phyloP scores from a whole-genome alignment of 352 stramenopile genomes.

The Pythium dissimile region DNA sequence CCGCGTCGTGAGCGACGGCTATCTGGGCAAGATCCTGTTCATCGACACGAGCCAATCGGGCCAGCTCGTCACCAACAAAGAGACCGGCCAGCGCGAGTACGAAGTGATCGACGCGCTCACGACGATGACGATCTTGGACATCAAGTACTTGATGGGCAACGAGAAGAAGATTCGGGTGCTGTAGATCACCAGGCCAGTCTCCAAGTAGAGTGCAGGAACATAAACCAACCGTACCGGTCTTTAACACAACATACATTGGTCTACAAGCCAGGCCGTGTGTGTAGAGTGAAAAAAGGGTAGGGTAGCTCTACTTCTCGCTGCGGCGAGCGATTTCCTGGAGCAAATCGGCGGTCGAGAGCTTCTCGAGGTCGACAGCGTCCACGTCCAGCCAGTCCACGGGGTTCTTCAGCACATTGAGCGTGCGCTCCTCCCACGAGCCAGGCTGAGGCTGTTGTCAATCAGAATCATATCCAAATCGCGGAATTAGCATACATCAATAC shows the following conservation, averaged over 20 bases:
- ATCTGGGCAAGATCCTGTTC: conserved; percentile 34
- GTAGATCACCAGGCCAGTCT: too few species aligned
- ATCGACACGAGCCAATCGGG: conserved; percentile 32
- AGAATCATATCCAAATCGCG: background rate
- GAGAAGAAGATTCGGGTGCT: conserved; percentile 40
- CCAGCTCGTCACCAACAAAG: conserved; percentile 25
- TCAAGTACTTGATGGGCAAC: background rate
- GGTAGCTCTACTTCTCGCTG: conserved; percentile 40
- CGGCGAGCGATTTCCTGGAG: conserved; percentile 74
- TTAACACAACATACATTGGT: too few species aligned
- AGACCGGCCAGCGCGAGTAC: conserved; percentile 34
- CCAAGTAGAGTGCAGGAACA: too few species aligned
- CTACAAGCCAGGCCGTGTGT: too few species aligned
- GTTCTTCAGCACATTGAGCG: conserved; percentile 92
- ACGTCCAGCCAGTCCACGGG: conserved; percentile 93
- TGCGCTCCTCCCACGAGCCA: conserved; percentile 91
- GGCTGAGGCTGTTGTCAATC: conserved; percentile 61
- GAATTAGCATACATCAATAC: background rate
- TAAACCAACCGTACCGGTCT: too few species aligned
- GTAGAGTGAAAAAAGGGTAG: too few species aligned
- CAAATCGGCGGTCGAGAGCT: conserved; percentile 67
- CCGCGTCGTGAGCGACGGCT: conserved; percentile 30
- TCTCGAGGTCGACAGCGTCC: conserved; percentile 60
- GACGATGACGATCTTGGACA: conserved; percentile 1
- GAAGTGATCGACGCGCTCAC: conserved; percentile 25